phyloP scores from a whole-genome alignment of 2,329 filamentous ascomycete genomes.

The Pseudogymnoascus sp. region DNA sequence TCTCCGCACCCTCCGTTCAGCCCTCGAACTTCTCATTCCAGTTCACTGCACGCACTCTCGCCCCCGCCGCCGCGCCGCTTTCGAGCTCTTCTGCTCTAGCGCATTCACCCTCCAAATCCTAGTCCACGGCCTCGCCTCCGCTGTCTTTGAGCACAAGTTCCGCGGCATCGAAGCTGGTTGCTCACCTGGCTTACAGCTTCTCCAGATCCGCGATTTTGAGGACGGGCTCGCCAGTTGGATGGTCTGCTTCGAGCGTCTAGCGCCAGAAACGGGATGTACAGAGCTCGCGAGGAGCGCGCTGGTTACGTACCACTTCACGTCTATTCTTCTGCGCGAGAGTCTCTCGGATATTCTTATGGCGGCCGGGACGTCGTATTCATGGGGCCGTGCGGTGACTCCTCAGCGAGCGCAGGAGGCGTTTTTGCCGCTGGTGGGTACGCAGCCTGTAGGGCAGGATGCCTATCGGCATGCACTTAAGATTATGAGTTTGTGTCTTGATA shows the following conservation, averaged over 20 bases:
- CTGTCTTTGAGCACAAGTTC: slow-evolving; percentile 21
- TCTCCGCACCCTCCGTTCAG: slow-evolving; percentile 17
- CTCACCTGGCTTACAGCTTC: slow-evolving; percentile 10
- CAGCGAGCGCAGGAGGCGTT: slow-evolving; percentile 22
- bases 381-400: slow-evolving; percentile 20
- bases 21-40: slow-evolving; percentile 20
- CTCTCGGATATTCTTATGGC: slow-evolving; percentile 23
- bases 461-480: slow-evolving; percentile 20
- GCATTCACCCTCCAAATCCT: slow-evolving; percentile 19
- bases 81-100: slow-evolving; percentile 17
- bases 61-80: slow-evolving; percentile 15
- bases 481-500: slow-evolving; percentile 18
- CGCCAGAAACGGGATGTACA: slow-evolving; percentile 14
- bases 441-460: slow-evolving; percentile 20
- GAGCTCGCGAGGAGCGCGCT: slow-evolving; percentile 17
- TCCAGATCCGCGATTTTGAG: slow-evolving; percentile 20
- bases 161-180: slow-evolving; percentile 17
- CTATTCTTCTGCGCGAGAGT: slow-evolving; percentile 19
- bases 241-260: slow-evolving; percentile 17
- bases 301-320: slow-evolving; percentile 20
- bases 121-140: slow-evolving; percentile 21
- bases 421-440: slow-evolving; percentile 15
- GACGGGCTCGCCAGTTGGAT: slow-evolving; percentile 19
- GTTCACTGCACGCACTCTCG: slow-evolving; percentile 15
- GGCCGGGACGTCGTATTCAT: slow-evolving; percentile 21